A percentile compares a stretch with the other conserved stretches of the same genome.
These are phyloP conservation scores for Theobroma grandiflorum DNA, from an alignment of 441 rosid species.

Conservation along the genomic window DNA sequence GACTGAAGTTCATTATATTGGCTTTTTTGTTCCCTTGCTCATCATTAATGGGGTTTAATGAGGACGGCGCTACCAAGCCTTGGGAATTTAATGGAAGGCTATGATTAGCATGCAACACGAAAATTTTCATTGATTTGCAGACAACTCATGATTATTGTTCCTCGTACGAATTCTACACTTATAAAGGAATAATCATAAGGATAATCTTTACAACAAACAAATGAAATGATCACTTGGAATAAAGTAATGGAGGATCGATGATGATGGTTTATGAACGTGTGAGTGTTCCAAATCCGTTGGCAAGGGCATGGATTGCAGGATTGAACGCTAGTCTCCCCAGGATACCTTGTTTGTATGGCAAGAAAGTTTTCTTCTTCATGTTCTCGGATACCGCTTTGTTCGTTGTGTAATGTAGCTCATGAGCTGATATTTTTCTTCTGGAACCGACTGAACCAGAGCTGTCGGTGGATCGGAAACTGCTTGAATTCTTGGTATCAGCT, in stretches of 20 bases:
- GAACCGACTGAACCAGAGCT: conserved; percentile 39
- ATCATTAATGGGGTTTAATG: neutral
- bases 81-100: neutral
- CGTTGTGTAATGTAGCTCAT: conserved; percentile 79
- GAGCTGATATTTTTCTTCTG: conserved; percentile 67
- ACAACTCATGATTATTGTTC: neutral
- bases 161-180: conserved; percentile 22
- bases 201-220: conserved; percentile 23
- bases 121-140: neutral
- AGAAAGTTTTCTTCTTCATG: conserved; percentile 83
- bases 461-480: conserved; percentile 52
- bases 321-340: conserved; percentile 70
- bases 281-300: conserved; percentile 17
- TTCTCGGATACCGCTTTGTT: conserved; percentile 78
- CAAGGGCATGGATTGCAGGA: conserved; percentile 41
- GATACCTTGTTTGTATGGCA: conserved; percentile 88
- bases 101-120: conserved; percentile 1
- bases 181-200: neutral
- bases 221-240: neutral
- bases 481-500: conserved; percentile 50
- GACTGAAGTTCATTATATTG: no score
- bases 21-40: no score
- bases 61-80: neutral
- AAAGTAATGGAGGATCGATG: neutral
- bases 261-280: neutral